phyloP scores from a whole-genome alignment of 257 asterid species.

The Primulina huaijiensis region DNA sequence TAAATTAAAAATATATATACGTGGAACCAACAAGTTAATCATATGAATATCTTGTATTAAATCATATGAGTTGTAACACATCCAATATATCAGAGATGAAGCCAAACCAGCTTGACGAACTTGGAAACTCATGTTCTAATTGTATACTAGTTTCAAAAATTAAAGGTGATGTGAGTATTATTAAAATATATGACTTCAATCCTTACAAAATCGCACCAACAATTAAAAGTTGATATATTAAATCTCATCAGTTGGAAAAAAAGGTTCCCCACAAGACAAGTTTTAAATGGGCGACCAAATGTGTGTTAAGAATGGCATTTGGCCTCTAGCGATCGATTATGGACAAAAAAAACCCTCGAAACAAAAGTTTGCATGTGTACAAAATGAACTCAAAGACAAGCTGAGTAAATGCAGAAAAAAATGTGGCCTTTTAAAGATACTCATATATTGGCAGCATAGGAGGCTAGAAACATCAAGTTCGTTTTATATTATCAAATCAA shows the following conservation, averaged over 20 bases:
- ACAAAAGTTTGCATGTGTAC: conserved; percentile 19
- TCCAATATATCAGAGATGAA: too few species aligned
- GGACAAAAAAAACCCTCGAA: background rate
- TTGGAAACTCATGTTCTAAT: too few species aligned
- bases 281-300: conserved; percentile 20
- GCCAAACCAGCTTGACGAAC: too few species aligned
- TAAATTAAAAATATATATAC: too few species aligned
- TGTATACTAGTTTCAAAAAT: too few species aligned
- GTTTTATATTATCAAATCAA: too few species aligned
- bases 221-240: background rate
- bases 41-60: too few species aligned
- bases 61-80: too few species aligned
- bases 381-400: conserved; percentile 15
- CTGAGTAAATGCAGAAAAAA: conserved; percentile 7
- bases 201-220: background rate
- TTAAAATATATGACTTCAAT: background rate
- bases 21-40: too few species aligned
- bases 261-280: conserved; percentile 26
- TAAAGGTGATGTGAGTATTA: background rate
- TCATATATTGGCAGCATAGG: too few species aligned
- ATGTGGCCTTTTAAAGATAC: background rate
- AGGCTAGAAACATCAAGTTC: too few species aligned
- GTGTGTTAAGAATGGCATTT: conserved; percentile 1
- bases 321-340: background rate
- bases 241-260: conserved; percentile 19